A percentile compares a stretch with the other conserved stretches of the same genome.
Conservation (phyloP, 352 stramenopile species). For the Phytophthora hybrid region DNA sequence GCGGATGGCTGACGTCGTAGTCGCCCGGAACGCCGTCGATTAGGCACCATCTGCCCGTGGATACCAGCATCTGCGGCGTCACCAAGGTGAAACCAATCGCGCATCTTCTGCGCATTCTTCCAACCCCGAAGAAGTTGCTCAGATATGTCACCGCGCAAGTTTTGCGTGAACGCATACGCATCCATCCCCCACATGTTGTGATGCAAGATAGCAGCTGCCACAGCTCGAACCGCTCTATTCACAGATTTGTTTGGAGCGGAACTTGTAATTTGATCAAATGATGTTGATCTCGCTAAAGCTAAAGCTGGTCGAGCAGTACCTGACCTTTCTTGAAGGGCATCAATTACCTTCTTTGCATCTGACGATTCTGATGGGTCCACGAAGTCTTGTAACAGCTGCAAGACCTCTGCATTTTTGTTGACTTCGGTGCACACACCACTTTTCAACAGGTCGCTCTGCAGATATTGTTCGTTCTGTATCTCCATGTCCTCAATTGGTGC, state of each 20-base stretch:
- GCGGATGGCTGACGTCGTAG: slow-evolving; percentile 77
- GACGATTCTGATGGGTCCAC: slow-evolving; percentile 48
- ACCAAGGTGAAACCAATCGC: slow-evolving; percentile 86
- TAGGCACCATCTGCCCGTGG: slow-evolving; percentile 44
- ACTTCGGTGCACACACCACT: slow-evolving; percentile 55
- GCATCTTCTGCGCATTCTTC: slow-evolving; percentile 91
- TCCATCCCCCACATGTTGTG: slow-evolving; percentile 92
- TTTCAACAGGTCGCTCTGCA: slow-evolving; percentile 78
- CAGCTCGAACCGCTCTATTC: slow-evolving; percentile 71
- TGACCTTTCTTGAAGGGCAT: slow-evolving; percentile 49
- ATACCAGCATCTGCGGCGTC: slow-evolving; percentile 71
- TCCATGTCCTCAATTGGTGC: slow-evolving; percentile 61
- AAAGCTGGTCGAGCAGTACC: slow-evolving; percentile 21
- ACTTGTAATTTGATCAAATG: slow-evolving; percentile 50
- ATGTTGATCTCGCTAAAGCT: slow-evolving; percentile 39
- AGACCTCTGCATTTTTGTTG: slow-evolving; percentile 67
- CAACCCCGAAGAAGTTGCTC: slow-evolving; percentile 74
- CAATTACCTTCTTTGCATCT: slow-evolving; percentile 53
- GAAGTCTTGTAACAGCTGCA: slow-evolving; percentile 71
- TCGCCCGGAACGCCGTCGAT: slow-evolving; percentile 41
- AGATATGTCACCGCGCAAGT: slow-evolving; percentile 65
- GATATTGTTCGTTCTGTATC: slow-evolving; percentile 54
- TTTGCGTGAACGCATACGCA: slow-evolving; percentile 72
- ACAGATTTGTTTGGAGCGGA: slow-evolving; percentile 48
- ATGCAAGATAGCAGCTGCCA: slow-evolving; percentile 82